Conservation (phyloP, 768 basidiomycete species). For the Hygrocybe punicea region DNA sequence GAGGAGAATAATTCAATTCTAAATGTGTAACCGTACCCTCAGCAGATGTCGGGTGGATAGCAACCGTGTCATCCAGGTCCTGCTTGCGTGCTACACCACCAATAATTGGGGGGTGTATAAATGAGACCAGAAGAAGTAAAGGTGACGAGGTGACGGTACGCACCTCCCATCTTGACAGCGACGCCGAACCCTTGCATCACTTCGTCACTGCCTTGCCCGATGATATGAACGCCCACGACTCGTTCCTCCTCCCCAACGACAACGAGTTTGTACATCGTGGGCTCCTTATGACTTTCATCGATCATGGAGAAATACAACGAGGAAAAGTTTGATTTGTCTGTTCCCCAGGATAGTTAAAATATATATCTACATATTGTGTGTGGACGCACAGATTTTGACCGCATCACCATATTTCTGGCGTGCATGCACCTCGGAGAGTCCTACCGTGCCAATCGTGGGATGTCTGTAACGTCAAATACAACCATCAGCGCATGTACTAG, state of each 20-base stretch:
- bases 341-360: too few species aligned
- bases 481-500: slow-evolving; percentile 7
- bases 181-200: slow-evolving; percentile 93
- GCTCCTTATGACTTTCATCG: slow-evolving; percentile 87
- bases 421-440: slow-evolving; percentile 90
- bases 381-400: slow-evolving; percentile 82
- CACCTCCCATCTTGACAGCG: slow-evolving; percentile 93
- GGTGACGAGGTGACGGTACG: slow-evolving; percentile 12
- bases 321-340: slow-evolving; percentile 78
- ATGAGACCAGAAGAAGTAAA: neutral
- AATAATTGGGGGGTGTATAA: slow-evolving; percentile 17
- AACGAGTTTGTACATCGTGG: slow-evolving; percentile 90
- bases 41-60: slow-evolving; percentile 86
- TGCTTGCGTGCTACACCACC: slow-evolving; percentile 59
- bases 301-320: slow-evolving; percentile 92
- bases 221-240: slow-evolving; percentile 93
- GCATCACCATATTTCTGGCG: slow-evolving; percentile 81
- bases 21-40: slow-evolving; percentile 70
- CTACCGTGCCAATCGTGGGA: slow-evolving; percentile 93
- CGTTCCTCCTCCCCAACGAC: slow-evolving; percentile 85
- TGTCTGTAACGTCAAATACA: slow-evolving; percentile 58
- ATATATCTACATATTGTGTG: neutral
- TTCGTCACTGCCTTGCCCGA: slow-evolving; percentile 91
- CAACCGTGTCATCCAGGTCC: slow-evolving; percentile 84
- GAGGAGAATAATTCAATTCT: too few species aligned